Evolutionary conservation across 768 basidiomycete species (phyloP).

Genomic region (Podaxis sp.): DNA sequence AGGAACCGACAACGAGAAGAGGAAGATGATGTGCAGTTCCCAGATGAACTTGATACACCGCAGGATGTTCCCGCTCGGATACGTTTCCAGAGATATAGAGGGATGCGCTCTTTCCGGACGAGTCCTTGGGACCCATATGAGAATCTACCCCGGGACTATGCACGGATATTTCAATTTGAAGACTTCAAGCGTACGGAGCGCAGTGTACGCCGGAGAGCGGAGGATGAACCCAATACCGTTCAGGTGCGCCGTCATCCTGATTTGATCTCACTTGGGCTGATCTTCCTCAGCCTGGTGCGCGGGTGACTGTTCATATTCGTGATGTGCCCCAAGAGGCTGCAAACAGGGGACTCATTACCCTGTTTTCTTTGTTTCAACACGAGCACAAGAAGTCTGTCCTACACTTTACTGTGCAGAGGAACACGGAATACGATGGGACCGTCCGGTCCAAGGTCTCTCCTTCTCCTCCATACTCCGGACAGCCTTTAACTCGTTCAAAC

Average conservation of each 20-base stretch:
- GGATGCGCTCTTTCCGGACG: conserved; percentile 88
- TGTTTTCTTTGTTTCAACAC: conserved; percentile 86
- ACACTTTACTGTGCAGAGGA: conserved; percentile 90
- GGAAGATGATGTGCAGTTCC: conserved; percentile 81
- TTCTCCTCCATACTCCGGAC: not conserved
- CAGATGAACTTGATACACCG: conserved; percentile 95
- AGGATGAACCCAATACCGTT: conserved; percentile 53
- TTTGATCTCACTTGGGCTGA: not conserved
- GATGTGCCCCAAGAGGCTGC: conserved; percentile 66
- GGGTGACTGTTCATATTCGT: conserved; percentile 74
- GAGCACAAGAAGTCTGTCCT: conserved; percentile 94
- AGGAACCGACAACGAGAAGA: conserved; percentile 68
- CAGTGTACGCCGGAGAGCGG: conserved; percentile 59
- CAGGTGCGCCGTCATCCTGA: conserved; percentile 45
- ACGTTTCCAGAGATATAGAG: conserved; percentile 90
- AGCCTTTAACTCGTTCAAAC: conserved; percentile 8
- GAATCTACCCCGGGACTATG: conserved; percentile 91
- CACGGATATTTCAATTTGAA: conserved; percentile 94
- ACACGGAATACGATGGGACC: conserved; percentile 87
- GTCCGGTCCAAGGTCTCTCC: conserved; percentile 81
- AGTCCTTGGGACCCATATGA: conserved; percentile 98
- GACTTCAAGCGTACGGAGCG: conserved; percentile 86
- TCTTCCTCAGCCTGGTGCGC: conserved; percentile 61
- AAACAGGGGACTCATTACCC: conserved; percentile 45
- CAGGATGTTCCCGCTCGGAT: conserved; percentile 72